Conservation (phyloP, 2,329 filamentous ascomycete genomes). For the Colletotrichum salicis region DNA sequence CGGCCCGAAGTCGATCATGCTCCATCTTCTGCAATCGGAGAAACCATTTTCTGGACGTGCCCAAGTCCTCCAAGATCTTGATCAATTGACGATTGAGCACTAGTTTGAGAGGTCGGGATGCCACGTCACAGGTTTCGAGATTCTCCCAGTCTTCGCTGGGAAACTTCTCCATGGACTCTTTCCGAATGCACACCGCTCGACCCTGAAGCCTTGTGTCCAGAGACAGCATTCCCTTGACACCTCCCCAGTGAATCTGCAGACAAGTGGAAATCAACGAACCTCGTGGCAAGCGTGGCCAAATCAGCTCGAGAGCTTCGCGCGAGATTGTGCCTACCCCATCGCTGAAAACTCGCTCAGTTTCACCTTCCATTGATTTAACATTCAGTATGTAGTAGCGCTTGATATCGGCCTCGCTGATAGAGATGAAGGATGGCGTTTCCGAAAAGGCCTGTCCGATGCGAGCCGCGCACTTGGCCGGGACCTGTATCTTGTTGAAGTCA, state of each 20-base stretch:
- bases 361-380: conserved; percentile 58
- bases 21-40: conserved; percentile 71
- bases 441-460: conserved; percentile 77
- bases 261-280: conserved; percentile 66
- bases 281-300: conserved; percentile 66
- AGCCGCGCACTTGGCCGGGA: conserved; percentile 67
- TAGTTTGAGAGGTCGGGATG: conserved; percentile 73
- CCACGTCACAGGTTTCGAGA: conserved; percentile 78
- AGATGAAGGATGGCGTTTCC: conserved; percentile 74
- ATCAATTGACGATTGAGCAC: conserved; percentile 83
- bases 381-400: conserved; percentile 55
- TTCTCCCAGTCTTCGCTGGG: conserved; percentile 61
- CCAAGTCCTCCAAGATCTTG: conserved; percentile 86
- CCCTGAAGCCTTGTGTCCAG: conserved; percentile 71
- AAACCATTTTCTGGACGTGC: conserved; percentile 69
- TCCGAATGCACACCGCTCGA: conserved; percentile 69
- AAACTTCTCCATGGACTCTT: conserved; percentile 84
- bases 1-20: conserved; percentile 66
- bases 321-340: conserved; percentile 85
- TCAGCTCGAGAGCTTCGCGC: conserved; percentile 62
- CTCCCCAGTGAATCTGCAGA: conserved; percentile 79
- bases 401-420: conserved; percentile 53
- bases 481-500: conserved; percentile 60
- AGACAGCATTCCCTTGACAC: conserved; percentile 82
- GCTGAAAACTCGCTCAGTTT: conserved; percentile 70